Conservation (phyloP, 805 yeast genomes). For the Zygoascus tannicola region DNA sequence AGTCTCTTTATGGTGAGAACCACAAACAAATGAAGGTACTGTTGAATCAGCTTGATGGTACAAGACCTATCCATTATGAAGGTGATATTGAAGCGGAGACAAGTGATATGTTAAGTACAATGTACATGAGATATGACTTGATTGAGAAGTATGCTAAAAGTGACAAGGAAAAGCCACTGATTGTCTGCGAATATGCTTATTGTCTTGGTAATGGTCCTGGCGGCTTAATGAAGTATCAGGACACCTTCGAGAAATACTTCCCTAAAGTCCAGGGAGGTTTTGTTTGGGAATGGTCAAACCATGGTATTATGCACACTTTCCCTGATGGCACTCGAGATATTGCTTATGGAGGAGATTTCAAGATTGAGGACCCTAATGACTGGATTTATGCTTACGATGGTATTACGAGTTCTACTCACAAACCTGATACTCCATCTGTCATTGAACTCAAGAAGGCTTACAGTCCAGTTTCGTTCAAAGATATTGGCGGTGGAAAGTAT, state of each 20-base stretch:
- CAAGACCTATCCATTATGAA: conserved; percentile 30
- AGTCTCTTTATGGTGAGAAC: conserved; percentile 29
- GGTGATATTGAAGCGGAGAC: conserved; percentile 27
- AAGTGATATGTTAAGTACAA: conserved; percentile 26
- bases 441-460: conserved; percentile 26
- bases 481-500: background rate
- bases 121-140: conserved; percentile 23
- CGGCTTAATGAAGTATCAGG: conserved; percentile 27
- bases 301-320: conserved; percentile 23
- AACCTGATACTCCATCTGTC: conserved; percentile 30
- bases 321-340: conserved; percentile 10
- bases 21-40: conserved; percentile 24
- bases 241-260: conserved; percentile 24
- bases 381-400: conserved; percentile 32
- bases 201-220: conserved; percentile 37
- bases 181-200: conserved; percentile 32
- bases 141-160: conserved; percentile 12
- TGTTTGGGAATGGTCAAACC: conserved; percentile 36
- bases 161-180: conserved; percentile 26
- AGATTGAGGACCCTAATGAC: conserved; percentile 28
- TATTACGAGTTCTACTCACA: conserved; percentile 24
- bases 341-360: conserved; percentile 33
- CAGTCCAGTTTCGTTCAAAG: conserved; percentile 16
- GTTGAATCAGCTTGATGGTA: conserved; percentile 22
- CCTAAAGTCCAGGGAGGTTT: conserved; percentile 31